phyloP scores from a whole-genome alignment of 352 stramenopile species.

The Detonula confervacea region DNA sequence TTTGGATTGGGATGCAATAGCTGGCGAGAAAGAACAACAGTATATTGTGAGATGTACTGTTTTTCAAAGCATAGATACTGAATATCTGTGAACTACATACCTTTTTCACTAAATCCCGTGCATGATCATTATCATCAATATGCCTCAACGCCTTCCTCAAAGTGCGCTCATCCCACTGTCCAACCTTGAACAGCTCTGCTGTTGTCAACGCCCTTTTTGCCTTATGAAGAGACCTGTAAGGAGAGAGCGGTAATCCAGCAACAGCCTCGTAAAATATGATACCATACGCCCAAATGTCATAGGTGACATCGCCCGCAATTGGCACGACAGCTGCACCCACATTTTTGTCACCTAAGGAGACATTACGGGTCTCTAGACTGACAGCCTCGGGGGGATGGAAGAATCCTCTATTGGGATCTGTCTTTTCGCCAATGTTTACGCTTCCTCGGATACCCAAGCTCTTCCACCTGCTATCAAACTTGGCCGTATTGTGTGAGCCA shows the following conservation, averaged over 20 bases:
- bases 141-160: slow-evolving; percentile 76
- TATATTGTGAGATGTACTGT: background rate
- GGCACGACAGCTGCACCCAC: slow-evolving; percentile 75
- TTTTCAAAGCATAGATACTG: too few species aligned
- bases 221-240: slow-evolving; percentile 77
- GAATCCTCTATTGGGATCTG: slow-evolving; percentile 81
- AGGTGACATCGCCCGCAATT: slow-evolving; percentile 71
- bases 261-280: slow-evolving; percentile 84
- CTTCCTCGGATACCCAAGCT: slow-evolving; percentile 77
- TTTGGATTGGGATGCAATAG: slow-evolving; percentile 80
- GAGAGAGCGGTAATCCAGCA: slow-evolving; percentile 75
- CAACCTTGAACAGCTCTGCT: slow-evolving; percentile 81
- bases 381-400: slow-evolving; percentile 85
- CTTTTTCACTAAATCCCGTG: slow-evolving; percentile 71
- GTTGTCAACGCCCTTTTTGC: slow-evolving; percentile 78
- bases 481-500: slow-evolving; percentile 84
- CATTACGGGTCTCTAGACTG: slow-evolving; percentile 73
- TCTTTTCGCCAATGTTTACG: slow-evolving; percentile 61
- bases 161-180: slow-evolving; percentile 83
- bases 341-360: slow-evolving; percentile 73
- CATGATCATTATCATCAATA: slow-evolving; percentile 61
- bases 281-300: slow-evolving; percentile 85
- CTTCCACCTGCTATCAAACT: slow-evolving; percentile 84
- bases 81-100: slow-evolving; percentile 14
- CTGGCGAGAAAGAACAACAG: slow-evolving; percentile 14